phyloP scores from a whole-genome alignment of 208 protist species.

The Leishmania lainsoni region DNA sequence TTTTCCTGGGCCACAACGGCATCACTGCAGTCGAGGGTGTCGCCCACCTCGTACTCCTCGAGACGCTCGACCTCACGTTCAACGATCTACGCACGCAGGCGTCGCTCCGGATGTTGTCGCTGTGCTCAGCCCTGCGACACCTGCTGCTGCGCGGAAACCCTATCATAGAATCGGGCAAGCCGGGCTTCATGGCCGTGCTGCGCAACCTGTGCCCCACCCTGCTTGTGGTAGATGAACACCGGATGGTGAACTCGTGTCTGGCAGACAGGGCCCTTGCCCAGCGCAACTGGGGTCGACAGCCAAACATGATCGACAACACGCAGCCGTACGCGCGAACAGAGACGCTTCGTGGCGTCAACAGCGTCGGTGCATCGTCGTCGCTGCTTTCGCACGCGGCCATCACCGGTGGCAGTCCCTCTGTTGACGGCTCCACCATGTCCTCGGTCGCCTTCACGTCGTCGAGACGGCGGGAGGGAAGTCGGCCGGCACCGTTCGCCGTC shows the following conservation, averaged over 20 bases:
- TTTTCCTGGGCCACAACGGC: slow-evolving; percentile 85
- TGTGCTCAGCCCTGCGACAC: slow-evolving; percentile 63
- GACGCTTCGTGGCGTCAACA: background rate
- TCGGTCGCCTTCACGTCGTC: slow-evolving; percentile 28
- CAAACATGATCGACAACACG: slow-evolving; percentile 30
- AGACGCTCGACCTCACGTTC: slow-evolving; percentile 86
- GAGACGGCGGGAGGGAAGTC: slow-evolving; percentile 11
- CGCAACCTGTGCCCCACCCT: slow-evolving; percentile 87
- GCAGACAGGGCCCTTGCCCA: slow-evolving; percentile 40
- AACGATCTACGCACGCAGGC: slow-evolving; percentile 63
- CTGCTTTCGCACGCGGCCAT: background rate
- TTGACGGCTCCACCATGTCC: slow-evolving; percentile 11
- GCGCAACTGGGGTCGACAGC: slow-evolving; percentile 34
- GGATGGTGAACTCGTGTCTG: slow-evolving; percentile 50
- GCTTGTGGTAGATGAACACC: slow-evolving; percentile 64
- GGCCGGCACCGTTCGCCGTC: slow-evolving; percentile 22
- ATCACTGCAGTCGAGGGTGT: slow-evolving; percentile 66
- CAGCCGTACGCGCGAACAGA: slow-evolving; percentile 15
- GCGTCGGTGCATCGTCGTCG: background rate
- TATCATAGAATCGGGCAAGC: slow-evolving; percentile 40
- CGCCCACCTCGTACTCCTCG: slow-evolving; percentile 76
- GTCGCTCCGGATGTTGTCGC: slow-evolving; percentile 71
- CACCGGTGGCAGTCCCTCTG: background rate
- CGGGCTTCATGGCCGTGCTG: slow-evolving; percentile 46
- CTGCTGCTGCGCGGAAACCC: slow-evolving; percentile 82